phyloP scores from a whole-genome alignment of 2,329 filamentous ascomycete species.

The Neofusicoccum ribis region DNA sequence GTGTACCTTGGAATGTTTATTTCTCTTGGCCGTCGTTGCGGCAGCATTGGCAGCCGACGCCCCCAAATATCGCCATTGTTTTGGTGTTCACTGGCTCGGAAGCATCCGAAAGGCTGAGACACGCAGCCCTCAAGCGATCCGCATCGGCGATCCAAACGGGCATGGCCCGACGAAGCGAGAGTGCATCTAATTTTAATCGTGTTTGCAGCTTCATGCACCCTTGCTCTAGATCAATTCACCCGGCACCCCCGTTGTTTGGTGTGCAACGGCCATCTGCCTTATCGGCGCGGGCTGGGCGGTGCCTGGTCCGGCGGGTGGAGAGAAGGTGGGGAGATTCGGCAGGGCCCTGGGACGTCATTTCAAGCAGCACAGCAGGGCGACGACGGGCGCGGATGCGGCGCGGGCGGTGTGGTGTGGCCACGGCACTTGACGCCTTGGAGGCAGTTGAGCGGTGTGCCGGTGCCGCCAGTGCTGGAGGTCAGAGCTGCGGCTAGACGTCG shows the following conservation, averaged over 20 bases:
- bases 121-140: neutral
- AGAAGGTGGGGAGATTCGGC: neutral
- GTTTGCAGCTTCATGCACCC: neutral
- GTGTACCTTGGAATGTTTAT: neutral
- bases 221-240: neutral
- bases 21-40: neutral
- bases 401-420: neutral
- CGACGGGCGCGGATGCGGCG: neutral
- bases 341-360: neutral
- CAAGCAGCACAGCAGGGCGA: neutral
- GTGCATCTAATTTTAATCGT: conserved; percentile 12
- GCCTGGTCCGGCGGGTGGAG: neutral
- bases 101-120: conserved; percentile 12
- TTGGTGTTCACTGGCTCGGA: conserved; percentile 7
- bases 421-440: neutral
- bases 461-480: neutral
- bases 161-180: conserved; percentile 3
- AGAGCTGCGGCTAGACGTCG: neutral
- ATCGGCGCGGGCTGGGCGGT: neutral
- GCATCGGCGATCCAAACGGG: conserved; percentile 7
- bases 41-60: neutral
- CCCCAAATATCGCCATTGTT: neutral
- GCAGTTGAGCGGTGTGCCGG: neutral
- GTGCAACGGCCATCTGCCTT: neutral
- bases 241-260: neutral